Base-by-base conservation (phyloP, 2,329 filamentous ascomycete genomes). In the Colletotrichum graminicola region DNA sequence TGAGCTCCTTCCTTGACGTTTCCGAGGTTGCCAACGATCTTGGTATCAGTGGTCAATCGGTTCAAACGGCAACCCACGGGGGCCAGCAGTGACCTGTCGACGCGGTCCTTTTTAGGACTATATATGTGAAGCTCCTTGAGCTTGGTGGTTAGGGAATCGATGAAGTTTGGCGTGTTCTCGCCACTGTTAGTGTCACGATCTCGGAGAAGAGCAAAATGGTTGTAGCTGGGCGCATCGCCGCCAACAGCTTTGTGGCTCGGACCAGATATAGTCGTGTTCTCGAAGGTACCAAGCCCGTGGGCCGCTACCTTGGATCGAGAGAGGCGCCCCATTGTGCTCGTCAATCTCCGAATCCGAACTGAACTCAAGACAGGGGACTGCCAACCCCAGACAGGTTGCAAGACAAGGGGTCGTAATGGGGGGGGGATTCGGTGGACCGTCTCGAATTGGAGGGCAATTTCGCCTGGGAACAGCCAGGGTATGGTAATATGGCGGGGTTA, bases 101-200 rank as follows among this genome's bases (percentile, higher is more conserved):
- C 65, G 34, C 61, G 69, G 47, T 61, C 47, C 55, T 73, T 71
- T 39, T 66, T 26, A 23, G 67, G 73, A 26, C 62, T 74, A 43
- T 71, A 69, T n/a, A 75, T 72, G 68, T 80, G 79, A 60, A 83
- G 77, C 66, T 78, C 78, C 68, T 77, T 75, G 14, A 82, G 75
- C 32, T 79, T 75, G n/a, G 75, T 68, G 54, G 79, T 76, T 43
- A 83, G 74, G 18, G 77, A 77, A 18, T 82, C 79, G 61, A 80
- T 66, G 65, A 72, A 73, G 29, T 74, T 62, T 45, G 74, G 72
- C 34, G 74, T 68, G 52, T 70, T 64, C 63, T 79, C 77, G 18
- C 77, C 73, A 29, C 76, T 76, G 70, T 76, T 75, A 55, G 79
- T 62, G 32, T 79, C 74, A 32, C 80, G 72, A 34, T 79, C 76